Evolutionary conservation across 2,329 filamentous ascomycete genomes (phyloP).

Genomic region (Lasiodiplodia citricola): DNA sequence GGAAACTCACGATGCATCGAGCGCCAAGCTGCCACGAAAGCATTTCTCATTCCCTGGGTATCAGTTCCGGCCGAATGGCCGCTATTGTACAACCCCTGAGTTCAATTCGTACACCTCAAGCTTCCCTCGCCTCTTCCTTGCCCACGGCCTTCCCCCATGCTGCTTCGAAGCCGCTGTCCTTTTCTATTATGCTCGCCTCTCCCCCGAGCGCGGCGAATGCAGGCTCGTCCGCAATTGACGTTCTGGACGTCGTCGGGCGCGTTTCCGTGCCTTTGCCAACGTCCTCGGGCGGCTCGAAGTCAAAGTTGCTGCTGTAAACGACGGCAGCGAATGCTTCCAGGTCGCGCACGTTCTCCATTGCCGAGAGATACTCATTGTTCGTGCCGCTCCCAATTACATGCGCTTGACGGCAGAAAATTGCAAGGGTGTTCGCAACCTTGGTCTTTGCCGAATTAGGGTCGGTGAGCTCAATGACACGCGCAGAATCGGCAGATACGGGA

Average conservation of each 20-base stretch:
- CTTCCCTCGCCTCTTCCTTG: constrained; percentile 43
- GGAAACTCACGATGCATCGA: neutral
- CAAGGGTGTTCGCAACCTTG: constrained; percentile 87
- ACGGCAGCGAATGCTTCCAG: constrained; percentile 85
- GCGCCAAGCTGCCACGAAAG: constrained; percentile 8
- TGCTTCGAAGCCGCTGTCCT: constrained; percentile 66
- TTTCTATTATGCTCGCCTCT: constrained; percentile 30
- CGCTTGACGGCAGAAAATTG: constrained; percentile 87
- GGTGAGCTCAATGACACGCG: constrained; percentile 59
- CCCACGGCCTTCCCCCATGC: constrained; percentile 71
- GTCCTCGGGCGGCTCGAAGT: constrained; percentile 53
- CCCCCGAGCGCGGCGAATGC: constrained; percentile 29
- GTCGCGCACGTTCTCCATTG: constrained; percentile 77
- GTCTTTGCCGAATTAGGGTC: constrained; percentile 58
- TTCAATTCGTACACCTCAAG: constrained; percentile 13
- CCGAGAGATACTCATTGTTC: constrained; percentile 58
- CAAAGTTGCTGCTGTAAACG: constrained; percentile 83
- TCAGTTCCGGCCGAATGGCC: constrained; percentile 4
- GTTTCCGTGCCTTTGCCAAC: constrained; percentile 23
- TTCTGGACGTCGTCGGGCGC: constrained; percentile 29
- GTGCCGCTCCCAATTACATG: constrained; percentile 77
- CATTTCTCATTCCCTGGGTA: constrained; percentile 14
- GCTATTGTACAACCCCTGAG: constrained; percentile 19
- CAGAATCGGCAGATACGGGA: constrained; percentile 46
- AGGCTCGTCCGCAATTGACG: constrained; percentile 10